Percentiles rank a stretch among this genome's conserved stretches.
Evolutionary conservation across 306 rosid species (phyloP).

Genomic region (Medicago truncatula): DNA sequence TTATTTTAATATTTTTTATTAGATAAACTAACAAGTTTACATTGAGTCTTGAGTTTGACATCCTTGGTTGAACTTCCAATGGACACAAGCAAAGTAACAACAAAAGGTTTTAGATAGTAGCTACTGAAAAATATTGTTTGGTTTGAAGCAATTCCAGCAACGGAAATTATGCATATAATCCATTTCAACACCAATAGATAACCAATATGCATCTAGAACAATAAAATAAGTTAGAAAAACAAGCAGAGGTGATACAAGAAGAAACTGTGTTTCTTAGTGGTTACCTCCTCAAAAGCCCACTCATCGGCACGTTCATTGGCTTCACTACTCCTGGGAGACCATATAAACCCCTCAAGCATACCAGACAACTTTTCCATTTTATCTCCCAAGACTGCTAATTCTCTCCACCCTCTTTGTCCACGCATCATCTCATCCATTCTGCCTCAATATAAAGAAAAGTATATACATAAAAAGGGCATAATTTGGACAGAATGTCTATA

Average conservation of each 20-base stretch:
- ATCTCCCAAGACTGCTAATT: constrained; percentile 87
- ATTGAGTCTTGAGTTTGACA: not conserved
- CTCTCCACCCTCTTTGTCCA: constrained; percentile 98
- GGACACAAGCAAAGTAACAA: constrained; percentile 17
- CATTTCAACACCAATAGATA: constrained; percentile 19
- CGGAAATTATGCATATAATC: constrained; percentile 22
- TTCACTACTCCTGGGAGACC: constrained; percentile 72
- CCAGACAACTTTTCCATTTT: constrained; percentile 81
- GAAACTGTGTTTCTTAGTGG: constrained; percentile 31
- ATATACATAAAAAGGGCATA: constrained; percentile 31
- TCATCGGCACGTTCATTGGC: constrained; percentile 55
- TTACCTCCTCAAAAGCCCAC: constrained; percentile 96
- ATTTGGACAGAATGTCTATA: constrained; percentile 41
- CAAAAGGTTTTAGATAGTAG: constrained; percentile 33
- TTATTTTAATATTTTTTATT: not conserved
- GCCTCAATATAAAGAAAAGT: constrained; percentile 42
- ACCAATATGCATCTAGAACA: constrained; percentile 22
- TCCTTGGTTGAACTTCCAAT: constrained; percentile 12
- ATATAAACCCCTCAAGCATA: constrained; percentile 80
- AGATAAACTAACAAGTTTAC: not conserved
- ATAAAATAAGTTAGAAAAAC: constrained; percentile 13
- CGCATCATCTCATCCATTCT: constrained; percentile 99
- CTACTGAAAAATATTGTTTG: not conserved
- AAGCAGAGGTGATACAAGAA: constrained; percentile 26
- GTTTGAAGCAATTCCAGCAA: constrained; percentile 20